Conservation (phyloP, 2,329 filamentous ascomycete genomes). For the Trichoderma sp. region DNA sequence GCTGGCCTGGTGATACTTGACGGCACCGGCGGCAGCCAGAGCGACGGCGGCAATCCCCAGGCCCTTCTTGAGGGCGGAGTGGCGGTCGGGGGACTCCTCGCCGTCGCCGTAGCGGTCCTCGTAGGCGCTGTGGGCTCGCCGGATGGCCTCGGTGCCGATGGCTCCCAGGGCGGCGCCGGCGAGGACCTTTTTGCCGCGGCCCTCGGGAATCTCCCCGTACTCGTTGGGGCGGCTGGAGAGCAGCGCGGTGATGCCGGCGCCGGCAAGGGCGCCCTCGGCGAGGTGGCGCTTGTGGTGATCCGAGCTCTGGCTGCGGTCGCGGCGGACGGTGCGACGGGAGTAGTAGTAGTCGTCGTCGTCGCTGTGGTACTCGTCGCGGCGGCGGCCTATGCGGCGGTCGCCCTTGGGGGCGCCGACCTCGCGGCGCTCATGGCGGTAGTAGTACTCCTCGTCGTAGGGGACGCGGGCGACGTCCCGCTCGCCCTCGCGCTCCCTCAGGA, state of each 20-base stretch:
- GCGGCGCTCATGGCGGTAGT: constrained; percentile 52
- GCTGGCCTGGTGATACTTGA: constrained; percentile 64
- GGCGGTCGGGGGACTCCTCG: constrained; percentile 45
- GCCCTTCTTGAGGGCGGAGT: constrained; percentile 60
- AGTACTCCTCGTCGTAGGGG: constrained; percentile 52
- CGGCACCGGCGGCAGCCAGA: constrained; percentile 64
- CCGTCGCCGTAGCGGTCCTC: constrained; percentile 53
- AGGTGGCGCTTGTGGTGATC: constrained; percentile 58
- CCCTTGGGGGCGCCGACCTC: constrained; percentile 48
- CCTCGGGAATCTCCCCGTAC: constrained; percentile 52
- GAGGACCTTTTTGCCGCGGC: constrained; percentile 60
- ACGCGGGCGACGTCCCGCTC: constrained; percentile 43
- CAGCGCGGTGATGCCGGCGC: constrained; percentile 63
- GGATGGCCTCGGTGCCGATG: constrained; percentile 62
- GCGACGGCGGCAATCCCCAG: constrained; percentile 65
- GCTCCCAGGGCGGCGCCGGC: constrained; percentile 65
- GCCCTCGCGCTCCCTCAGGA: constrained; percentile 48
- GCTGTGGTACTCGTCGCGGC: constrained; percentile 49
- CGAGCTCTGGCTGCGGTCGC: constrained; percentile 54
- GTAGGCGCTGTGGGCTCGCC: constrained; percentile 63
- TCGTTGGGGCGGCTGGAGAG: constrained; percentile 57
- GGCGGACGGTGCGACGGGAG: constrained; percentile 50
- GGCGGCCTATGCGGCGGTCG: constrained; percentile 42
- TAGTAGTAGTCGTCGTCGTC: constrained; percentile 54
- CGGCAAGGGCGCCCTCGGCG: constrained; percentile 66